Evolutionary conservation across 2,329 filamentous ascomycete genomes (phyloP).

Genomic region (Alternaria brassicae): DNA sequence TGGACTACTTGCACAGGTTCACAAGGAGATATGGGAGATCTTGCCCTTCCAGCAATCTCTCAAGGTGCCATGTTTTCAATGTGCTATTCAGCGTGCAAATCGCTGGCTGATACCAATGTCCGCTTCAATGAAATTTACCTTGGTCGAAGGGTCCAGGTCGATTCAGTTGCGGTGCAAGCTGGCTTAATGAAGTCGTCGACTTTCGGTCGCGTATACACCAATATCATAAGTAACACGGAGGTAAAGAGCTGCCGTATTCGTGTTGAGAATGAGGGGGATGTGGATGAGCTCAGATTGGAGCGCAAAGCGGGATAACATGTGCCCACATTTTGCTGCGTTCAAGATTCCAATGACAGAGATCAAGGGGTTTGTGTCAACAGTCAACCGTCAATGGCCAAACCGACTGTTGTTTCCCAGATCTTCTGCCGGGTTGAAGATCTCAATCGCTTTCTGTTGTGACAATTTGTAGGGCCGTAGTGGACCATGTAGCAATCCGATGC

Average conservation of each 20-base stretch:
- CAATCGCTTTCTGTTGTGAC: too few relatives aligned
- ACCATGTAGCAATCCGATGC: too few relatives aligned
- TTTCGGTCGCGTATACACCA: slow-evolving; percentile 12
- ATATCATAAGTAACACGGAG: background rate
- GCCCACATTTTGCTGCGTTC: too few relatives aligned
- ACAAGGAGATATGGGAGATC: slow-evolving; percentile 7
- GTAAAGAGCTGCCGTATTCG: slow-evolving; percentile 5
- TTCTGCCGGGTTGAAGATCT: too few relatives aligned
- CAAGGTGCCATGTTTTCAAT: slow-evolving; percentile 52
- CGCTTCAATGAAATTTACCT: slow-evolving; percentile 54
- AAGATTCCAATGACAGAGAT: too few relatives aligned
- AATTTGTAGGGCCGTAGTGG: too few relatives aligned
- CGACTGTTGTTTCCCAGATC: too few relatives aligned
- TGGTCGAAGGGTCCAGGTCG: slow-evolving; percentile 12
- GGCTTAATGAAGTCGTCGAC: slow-evolving; percentile 5
- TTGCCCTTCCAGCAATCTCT: slow-evolving; percentile 13
- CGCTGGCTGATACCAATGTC: slow-evolving; percentile 43
- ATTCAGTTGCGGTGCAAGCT: slow-evolving; percentile 6
- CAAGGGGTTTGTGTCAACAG: too few relatives aligned
- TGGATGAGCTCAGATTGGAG: too few relatives aligned
- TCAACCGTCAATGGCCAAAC: too few relatives aligned
- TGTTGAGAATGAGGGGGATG: too few relatives aligned
- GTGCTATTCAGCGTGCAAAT: slow-evolving; percentile 38
- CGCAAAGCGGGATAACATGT: too few relatives aligned
- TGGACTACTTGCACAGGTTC: slow-evolving; percentile 17